A percentile compares a stretch with the other conserved stretches of the same genome.
phyloP scores from a whole-genome alignment of 352 stramenopile genomes.

The Phytophthora sojae region DNA sequence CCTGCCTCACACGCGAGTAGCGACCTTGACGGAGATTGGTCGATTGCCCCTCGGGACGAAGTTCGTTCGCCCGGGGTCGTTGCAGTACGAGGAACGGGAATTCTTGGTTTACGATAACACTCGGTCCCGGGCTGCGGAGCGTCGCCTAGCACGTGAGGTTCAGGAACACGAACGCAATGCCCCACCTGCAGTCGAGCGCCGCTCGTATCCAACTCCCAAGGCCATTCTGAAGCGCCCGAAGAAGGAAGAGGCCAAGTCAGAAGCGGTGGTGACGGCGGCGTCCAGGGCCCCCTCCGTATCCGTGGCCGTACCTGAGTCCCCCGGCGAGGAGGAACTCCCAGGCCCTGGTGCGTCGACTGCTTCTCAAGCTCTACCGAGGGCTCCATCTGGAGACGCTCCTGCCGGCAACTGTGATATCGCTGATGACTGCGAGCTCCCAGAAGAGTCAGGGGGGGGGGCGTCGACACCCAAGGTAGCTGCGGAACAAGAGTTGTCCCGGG shows the following conservation, averaged over 20 bases:
- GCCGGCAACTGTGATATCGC: no score
- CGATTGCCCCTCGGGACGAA: slow-evolving; percentile 5
- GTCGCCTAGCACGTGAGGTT: background rate
- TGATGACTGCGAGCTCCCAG: no score
- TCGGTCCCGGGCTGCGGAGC: background rate
- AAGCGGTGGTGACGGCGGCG: background rate
- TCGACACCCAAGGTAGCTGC: background rate
- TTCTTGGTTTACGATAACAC: slow-evolving; percentile 6
- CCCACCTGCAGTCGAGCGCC: background rate
- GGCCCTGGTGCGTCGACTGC: no score
- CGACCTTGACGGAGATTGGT: background rate
- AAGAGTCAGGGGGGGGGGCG: no score
- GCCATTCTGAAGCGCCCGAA: background rate
- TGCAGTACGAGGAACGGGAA: background rate
- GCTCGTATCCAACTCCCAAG: background rate
- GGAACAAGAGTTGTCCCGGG: background rate
- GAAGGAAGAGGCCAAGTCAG: background rate
- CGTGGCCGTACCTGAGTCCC: no score
- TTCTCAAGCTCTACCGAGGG: no score
- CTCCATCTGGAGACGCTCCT: no score
- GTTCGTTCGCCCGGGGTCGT: slow-evolving; percentile 1
- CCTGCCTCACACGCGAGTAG: background rate
- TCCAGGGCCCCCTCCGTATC: no score
- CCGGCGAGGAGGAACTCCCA: no score
- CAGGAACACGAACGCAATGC: background rate